phyloP scores from a whole-genome alignment of 2,329 filamentous ascomycete genomes.

The Aspergillus niger region DNA sequence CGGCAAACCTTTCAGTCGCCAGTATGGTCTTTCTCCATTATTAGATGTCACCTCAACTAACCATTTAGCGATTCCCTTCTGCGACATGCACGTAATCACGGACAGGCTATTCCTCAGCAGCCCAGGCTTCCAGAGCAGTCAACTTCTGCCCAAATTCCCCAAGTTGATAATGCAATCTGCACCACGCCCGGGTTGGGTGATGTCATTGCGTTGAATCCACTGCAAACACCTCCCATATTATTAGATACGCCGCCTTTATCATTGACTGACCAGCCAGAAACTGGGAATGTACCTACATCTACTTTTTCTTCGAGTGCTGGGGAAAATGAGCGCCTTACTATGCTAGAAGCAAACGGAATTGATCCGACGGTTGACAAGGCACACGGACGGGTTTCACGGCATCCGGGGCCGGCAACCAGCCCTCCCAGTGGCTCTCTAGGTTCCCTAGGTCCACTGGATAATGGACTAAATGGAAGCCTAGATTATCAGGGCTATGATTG shows the following conservation, averaged over 20 bases:
- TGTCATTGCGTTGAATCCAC: background rate
- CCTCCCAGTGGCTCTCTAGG: no score
- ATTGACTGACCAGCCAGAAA: background rate
- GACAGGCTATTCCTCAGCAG: background rate
- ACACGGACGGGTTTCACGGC: background rate
- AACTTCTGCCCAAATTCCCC: background rate
- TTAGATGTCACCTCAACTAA: background rate
- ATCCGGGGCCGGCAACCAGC: no score
- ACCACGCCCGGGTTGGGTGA: background rate
- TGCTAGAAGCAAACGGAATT: background rate
- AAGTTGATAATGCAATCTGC: background rate
- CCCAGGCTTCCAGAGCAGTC: background rate
- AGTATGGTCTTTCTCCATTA: constrained; percentile 19
- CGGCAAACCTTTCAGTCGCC: constrained; percentile 28
- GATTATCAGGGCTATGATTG: background rate
- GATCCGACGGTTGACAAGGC: background rate
- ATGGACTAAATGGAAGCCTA: background rate
- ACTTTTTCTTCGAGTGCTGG: background rate
- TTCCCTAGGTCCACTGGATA: background rate
- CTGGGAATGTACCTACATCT: background rate
- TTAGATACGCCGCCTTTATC: background rate
- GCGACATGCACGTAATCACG: background rate
- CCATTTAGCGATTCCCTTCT: constrained; percentile 2
- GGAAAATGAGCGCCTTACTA: no score
- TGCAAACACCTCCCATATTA: background rate